Evolutionary conservation across 192 early-diverging fungal species (phyloP), one percentile per base, ranked within the genome.

Genomic region (Paraglomus brasilianum): DNA sequence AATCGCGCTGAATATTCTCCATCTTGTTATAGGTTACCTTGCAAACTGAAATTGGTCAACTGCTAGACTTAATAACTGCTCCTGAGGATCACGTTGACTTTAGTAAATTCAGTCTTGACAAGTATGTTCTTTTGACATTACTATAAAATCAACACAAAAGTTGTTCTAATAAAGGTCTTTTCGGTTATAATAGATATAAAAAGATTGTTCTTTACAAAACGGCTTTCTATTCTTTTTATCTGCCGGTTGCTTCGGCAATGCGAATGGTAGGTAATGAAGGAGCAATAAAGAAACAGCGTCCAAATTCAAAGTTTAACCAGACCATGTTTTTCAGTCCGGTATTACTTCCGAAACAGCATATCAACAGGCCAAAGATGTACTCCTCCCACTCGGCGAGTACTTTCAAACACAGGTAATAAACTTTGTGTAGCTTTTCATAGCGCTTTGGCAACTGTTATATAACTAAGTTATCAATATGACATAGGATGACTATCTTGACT

Each of bases 181-280:
- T 38, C 22, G 9, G 47, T 47, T 36, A 55, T 21, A 61, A 43
- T 21, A 86, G 86, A 72, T 86, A 95, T 80, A 75, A 86, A 22
- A 97, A 93, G 78, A 99, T 99, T 82, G 94, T 98, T 71, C 83
- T 89, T 70, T 97, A 93, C 88, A 99, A 99, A 84, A 99, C 97
- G 53, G 92, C 96, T 8, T 98, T 92, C 84, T 99, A 99, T 85
- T 98, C 96, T 44, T 99, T 99, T 86, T 98, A 99, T 81, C 84
- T 99, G 47, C 96, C 97, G 21, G 93, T 99, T 19, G 97, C 95
- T 41, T 81, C 95, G 58, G 92, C 95, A 36, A 93, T 99, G 87
- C 80, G 85, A 52, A 90, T 97, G 88, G 84, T 86, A 78, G 64
- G 65, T 1, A 10, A 40, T 1, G 30, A 22, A 6, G n/a, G 11